Base-by-base conservation (phyloP, 768 basidiomycete genomes). In the Leccinellum rugosiceps region DNA sequence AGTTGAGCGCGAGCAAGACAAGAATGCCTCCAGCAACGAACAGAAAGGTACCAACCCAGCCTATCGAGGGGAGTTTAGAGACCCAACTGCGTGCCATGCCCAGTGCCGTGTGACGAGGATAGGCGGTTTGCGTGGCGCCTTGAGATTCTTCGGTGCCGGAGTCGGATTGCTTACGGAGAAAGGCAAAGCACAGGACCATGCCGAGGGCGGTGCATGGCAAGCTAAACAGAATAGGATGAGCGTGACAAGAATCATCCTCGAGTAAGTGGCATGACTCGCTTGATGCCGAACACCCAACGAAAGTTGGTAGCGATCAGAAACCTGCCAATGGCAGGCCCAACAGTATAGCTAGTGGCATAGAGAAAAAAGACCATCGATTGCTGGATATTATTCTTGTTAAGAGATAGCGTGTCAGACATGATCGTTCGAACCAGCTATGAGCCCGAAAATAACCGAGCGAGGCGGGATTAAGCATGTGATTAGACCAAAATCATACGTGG, bases 221-320 rank as follows among this genome's bases (percentile, higher is more conserved):
- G 57, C 80, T 81, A 52, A 43, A 45, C 2, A 6, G 34, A 45
- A n/a, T 5, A 1, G 2, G 4, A 31, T 58, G 23, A 57, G 35
- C 26, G 32, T 15, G 2, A 41, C n/a, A 1, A 58, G 2, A 6
- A 54, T 32, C 23, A 11, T 3, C 11, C 8, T 44, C 28, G 6
- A 4, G 9, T 15, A 1, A 2, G 11, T 46, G 15, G 23, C 28
- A 31, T 1, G 3, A 55, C 78, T 58, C 48, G 79, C 79, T 83
- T 83, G 70, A 83, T 82, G 3, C 75, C 81, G 57, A 82, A 83
- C 15, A 83, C 75, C 82, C 80, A 83, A 21, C 82, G 75, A 65
- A 79, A 82, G 50, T 67, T 77, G 8, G 74, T 64, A 2, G 65
- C 59, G 2, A 76, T 65, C 14, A 82, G 65, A 25, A 59, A 74